Evolutionary conservation across 305 asterid genomes (phyloP).

Genomic region (Fraxinus dipetala): DNA sequence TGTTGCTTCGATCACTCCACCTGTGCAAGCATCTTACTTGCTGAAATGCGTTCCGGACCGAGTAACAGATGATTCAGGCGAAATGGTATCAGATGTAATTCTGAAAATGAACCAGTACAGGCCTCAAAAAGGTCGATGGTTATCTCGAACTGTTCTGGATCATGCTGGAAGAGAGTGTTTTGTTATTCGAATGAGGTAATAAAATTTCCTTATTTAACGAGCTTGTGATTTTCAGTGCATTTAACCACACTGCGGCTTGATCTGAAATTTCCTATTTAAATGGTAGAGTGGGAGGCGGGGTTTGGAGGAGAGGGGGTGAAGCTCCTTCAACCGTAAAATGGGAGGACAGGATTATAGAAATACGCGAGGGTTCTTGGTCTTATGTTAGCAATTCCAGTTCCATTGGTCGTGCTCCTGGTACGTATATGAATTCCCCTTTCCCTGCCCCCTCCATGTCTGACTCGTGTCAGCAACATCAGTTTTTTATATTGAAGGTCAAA

Average conservation of each 20-base stretch:
- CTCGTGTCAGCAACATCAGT: background rate
- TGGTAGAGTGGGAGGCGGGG: slow-evolving; percentile 73
- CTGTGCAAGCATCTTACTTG: slow-evolving; percentile 83
- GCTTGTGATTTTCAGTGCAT: background rate
- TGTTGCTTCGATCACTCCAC: slow-evolving; percentile 80
- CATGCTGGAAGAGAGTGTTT: slow-evolving; percentile 92
- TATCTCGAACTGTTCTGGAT: slow-evolving; percentile 81
- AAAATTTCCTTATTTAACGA: background rate
- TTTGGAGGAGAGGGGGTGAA: slow-evolving; percentile 92
- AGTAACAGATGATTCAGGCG: slow-evolving; percentile 87
- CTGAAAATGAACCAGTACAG: slow-evolving; percentile 71
- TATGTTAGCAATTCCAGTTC: slow-evolving; percentile 72
- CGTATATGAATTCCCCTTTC: slow-evolving; percentile 9
- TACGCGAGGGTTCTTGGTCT: slow-evolving; percentile 87
- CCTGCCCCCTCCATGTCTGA: background rate
- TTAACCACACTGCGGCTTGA: background rate
- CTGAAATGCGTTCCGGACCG: slow-evolving; percentile 84
- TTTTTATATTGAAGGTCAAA: background rate
- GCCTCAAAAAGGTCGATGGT: slow-evolving; percentile 92
- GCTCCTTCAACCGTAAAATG: slow-evolving; percentile 70
- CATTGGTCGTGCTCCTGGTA: slow-evolving; percentile 87
- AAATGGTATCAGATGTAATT: slow-evolving; percentile 87
- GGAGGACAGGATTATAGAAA: slow-evolving; percentile 74
- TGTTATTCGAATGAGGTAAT: slow-evolving; percentile 73
- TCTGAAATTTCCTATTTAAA: background rate